A percentile compares a stretch with the other conserved stretches of the same genome.
Evolutionary conservation across 192 early-diverging fungal genomes (phyloP).

Genomic region (Lobulomyces angularis): DNA sequence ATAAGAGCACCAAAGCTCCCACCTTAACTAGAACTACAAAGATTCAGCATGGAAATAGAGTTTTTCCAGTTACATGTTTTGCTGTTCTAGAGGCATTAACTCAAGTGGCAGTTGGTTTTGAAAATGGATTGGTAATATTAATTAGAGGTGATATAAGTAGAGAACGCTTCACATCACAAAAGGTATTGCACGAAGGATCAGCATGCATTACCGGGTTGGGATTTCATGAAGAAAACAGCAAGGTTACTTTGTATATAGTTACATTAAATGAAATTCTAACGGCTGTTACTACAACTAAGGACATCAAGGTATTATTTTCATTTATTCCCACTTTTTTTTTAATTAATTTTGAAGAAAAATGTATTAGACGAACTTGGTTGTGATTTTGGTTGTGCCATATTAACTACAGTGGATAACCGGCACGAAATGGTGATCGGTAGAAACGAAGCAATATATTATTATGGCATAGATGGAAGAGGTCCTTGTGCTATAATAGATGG

Average conservation of each 20-base stretch:
- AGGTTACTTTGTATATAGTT: slow-evolving; percentile 53
- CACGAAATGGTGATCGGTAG: slow-evolving; percentile 74
- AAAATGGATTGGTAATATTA: slow-evolving; percentile 79
- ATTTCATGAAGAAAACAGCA: slow-evolving; percentile 54
- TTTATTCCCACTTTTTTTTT: not conserved
- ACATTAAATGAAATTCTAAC: slow-evolving; percentile 49
- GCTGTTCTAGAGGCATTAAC: slow-evolving; percentile 65
- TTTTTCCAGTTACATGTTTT: slow-evolving; percentile 60
- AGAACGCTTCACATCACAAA: slow-evolving; percentile 63
- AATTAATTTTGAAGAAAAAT: no score
- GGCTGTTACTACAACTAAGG: slow-evolving; percentile 48
- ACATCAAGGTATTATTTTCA: not conserved
- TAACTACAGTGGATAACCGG: slow-evolving; percentile 40
- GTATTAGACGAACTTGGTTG: slow-evolving; percentile 74
- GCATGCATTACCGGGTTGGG: slow-evolving; percentile 76
- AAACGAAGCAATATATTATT: slow-evolving; percentile 88
- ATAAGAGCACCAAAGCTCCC: slow-evolving; percentile 34
- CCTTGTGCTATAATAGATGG: slow-evolving; percentile 84
- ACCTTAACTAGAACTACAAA: slow-evolving; percentile 49
- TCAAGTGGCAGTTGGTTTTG: slow-evolving; percentile 84
- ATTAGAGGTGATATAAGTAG: slow-evolving; percentile 70
- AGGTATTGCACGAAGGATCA: slow-evolving; percentile 68
- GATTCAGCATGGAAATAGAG: slow-evolving; percentile 48
- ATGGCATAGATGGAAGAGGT: slow-evolving; percentile 79
- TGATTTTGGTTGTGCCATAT: slow-evolving; percentile 59